Evolutionary conservation across 805 yeast species (phyloP).

Genomic region (Candida tammaniensis): DNA sequence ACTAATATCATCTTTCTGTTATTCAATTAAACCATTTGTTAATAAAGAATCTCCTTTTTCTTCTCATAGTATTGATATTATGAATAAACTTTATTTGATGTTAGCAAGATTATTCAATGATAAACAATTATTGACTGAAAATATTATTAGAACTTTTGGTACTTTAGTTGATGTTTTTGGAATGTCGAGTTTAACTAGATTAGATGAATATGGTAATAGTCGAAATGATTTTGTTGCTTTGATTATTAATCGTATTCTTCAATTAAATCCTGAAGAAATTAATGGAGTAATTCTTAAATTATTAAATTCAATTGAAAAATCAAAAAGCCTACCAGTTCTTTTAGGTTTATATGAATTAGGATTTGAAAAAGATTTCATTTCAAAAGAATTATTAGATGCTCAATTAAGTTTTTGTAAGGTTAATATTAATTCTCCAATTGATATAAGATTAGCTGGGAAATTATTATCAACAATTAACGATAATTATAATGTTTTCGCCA

Average conservation of each 20-base stretch:
- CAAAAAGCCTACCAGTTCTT: constrained; percentile 2
- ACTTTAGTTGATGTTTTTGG: constrained; percentile 5
- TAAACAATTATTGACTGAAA: not conserved
- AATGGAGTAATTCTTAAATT: not conserved
- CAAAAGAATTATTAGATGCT: constrained; percentile 6
- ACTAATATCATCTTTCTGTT: constrained; percentile 3
- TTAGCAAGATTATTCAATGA: not conserved
- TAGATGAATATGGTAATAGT: not conserved
- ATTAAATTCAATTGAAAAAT: constrained; percentile 1
- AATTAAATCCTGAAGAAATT: not conserved
- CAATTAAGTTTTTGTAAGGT: constrained; percentile 14
- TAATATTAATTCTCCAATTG: constrained; percentile 15
- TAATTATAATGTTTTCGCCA: constrained; percentile 27
- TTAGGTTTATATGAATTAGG: not conserved
- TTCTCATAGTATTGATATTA: not conserved
- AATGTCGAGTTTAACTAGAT: not conserved
- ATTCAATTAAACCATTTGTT: constrained; percentile 2
- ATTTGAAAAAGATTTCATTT: not conserved
- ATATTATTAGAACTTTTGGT: constrained; percentile 2
- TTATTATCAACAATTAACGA: constrained; percentile 8
- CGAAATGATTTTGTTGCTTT: not conserved
- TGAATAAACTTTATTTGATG: not conserved
- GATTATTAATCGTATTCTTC: not conserved
- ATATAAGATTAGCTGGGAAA: constrained; percentile 19
- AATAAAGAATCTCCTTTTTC: not conserved